Conservation (phyloP, 2,329 filamentous ascomycete species). For the Claviceps quebecensis region DNA sequence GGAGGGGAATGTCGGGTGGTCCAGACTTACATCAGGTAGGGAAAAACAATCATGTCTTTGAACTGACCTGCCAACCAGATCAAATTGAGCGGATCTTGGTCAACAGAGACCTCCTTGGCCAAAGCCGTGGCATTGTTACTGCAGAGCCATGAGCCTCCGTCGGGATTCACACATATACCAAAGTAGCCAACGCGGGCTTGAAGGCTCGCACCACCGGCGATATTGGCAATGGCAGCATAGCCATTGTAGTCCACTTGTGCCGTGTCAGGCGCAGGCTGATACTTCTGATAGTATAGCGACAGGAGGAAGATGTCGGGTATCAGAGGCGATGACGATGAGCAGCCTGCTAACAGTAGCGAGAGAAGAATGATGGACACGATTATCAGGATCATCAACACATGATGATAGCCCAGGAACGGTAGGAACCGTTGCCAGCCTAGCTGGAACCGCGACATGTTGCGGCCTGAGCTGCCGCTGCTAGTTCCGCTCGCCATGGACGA, state of each 20-base stretch:
- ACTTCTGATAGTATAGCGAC: conserved; percentile 89
- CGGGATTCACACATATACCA: conserved; percentile 87
- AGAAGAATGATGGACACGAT: conserved; percentile 86
- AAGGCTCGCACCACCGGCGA: conserved; percentile 70
- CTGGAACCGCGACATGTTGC: conserved; percentile 24
- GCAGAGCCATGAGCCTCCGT: conserved; percentile 84
- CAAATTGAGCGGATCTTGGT: conserved; percentile 91
- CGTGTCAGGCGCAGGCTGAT: conserved; percentile 67
- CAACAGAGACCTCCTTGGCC: conserved; percentile 74
- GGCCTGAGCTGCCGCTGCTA: conserved; percentile 11
- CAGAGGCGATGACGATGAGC: conserved; percentile 87
- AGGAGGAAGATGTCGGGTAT: conserved; percentile 96
- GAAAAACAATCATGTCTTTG: conserved; percentile 97
- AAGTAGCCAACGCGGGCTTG: conserved; percentile 96
- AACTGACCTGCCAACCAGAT: conserved; percentile 96
- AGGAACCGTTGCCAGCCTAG: conserved; percentile 47
- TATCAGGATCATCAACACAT: conserved; percentile 97
- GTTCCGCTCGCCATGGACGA: conserved; percentile 10
- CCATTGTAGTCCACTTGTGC: conserved; percentile 85
- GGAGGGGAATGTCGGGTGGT: not conserved
- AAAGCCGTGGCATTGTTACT: conserved; percentile 93
- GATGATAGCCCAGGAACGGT: conserved; percentile 58
- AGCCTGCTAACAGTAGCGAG: conserved; percentile 83
- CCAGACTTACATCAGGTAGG: conserved; percentile 70
- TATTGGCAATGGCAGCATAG: conserved; percentile 73